Evolutionary conservation across 257 asterid species (phyloP).

Genomic region (Eustoma russellianum): DNA sequence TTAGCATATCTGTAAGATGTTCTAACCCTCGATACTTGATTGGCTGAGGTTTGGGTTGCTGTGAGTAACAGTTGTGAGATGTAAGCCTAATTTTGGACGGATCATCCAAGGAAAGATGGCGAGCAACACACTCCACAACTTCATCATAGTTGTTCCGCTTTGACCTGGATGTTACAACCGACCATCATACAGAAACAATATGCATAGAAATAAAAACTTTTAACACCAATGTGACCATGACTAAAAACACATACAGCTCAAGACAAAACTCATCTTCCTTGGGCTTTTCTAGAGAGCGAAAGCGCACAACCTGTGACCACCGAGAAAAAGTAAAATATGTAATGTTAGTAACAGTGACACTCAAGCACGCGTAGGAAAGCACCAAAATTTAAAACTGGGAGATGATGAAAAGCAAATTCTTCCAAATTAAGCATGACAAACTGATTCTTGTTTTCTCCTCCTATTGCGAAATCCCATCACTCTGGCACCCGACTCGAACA

Average conservation of each 20-base stretch:
- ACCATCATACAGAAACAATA: constrained; percentile 1
- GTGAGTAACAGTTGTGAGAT: constrained; percentile 83
- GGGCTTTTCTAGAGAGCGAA: constrained; percentile 70
- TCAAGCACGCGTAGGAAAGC: too few relatives aligned
- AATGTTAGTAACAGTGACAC: neutral
- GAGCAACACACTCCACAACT: constrained; percentile 72
- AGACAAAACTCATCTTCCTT: constrained; percentile 84
- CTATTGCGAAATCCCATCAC: too few relatives aligned
- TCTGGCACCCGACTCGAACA: too few relatives aligned
- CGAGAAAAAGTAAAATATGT: constrained; percentile 11
- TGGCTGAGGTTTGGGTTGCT: constrained; percentile 85
- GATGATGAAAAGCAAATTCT: neutral
- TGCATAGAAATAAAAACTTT: constrained; percentile 4
- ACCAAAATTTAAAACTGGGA: neutral
- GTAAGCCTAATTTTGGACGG: constrained; percentile 81
- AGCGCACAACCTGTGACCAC: constrained; percentile 56
- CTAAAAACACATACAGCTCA: constrained; percentile 51
- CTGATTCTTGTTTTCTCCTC: too few relatives aligned
- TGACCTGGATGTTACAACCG: constrained; percentile 43
- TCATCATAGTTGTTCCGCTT: constrained; percentile 72
- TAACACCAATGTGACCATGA: constrained; percentile 5
- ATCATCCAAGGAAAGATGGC: constrained; percentile 61
- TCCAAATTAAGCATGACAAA: neutral
- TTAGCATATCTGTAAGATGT: constrained; percentile 73
- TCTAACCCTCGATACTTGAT: constrained; percentile 66